Percentiles rank a stretch among this genome's conserved stretches.
phyloP scores from a whole-genome alignment of 345 rosid species.

The Linum lewisii region DNA sequence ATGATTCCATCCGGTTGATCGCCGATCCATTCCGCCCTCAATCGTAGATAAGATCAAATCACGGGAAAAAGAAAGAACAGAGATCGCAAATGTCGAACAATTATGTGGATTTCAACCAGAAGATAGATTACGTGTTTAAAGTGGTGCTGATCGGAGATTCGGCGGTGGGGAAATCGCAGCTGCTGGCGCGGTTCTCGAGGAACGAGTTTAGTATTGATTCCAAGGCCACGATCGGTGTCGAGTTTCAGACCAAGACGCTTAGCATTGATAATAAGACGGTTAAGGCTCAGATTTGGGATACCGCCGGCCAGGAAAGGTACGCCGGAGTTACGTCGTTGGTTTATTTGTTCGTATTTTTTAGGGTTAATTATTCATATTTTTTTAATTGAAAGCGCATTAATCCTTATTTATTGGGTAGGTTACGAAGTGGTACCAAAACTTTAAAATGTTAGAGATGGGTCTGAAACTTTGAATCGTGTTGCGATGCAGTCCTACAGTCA shows the following conservation, averaged over 20 bases:
- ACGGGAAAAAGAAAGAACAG: no score
- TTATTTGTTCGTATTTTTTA: neutral
- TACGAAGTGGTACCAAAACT: no score
- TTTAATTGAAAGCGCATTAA: no score
- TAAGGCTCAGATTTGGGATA: constrained; percentile 4
- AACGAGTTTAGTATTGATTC: constrained; percentile 1
- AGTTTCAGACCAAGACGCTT: constrained; percentile 1
- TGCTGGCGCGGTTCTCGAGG: neutral
- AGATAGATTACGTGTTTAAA: constrained; percentile 4
- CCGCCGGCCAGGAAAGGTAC: constrained; percentile 6
- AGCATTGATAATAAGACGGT: constrained; percentile 1
- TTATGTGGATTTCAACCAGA: constrained; percentile 3
- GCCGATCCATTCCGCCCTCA: no score
- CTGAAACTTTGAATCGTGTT: no score
- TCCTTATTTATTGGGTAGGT: no score
- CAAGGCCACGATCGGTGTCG: neutral
- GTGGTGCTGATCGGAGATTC: constrained; percentile 4
- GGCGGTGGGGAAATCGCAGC: constrained; percentile 1
- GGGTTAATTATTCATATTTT: no score
- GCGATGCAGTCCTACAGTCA: no score
- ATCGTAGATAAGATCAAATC: no score
- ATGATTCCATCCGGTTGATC: no score
- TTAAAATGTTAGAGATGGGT: no score
- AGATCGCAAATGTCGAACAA: constrained; percentile 5
- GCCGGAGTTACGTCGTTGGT: no score